A percentile compares a stretch with the other conserved stretches of the same genome.
Evolutionary conservation across 805 yeast genomes (phyloP).

Genomic region (Wickerhamiella shivajii): DNA sequence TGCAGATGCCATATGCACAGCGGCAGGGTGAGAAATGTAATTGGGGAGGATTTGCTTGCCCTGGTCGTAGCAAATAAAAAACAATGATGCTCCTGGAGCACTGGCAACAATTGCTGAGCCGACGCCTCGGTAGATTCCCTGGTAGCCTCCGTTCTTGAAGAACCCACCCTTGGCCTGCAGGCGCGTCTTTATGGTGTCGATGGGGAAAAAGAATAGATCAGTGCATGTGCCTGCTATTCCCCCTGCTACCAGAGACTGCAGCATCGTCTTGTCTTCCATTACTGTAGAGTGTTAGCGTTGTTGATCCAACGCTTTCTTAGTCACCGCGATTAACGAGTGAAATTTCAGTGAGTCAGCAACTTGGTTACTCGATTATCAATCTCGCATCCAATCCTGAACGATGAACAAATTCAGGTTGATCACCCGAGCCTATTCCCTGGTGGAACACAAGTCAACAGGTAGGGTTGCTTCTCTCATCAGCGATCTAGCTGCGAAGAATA

Average conservation of each 20-base stretch:
- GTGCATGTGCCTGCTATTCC: constrained; percentile 95
- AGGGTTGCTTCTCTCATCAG: constrained; percentile 6
- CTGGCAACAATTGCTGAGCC: constrained; percentile 91
- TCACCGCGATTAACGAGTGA: too few species aligned
- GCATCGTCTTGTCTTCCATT: constrained; percentile 4
- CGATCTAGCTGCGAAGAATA: constrained; percentile 9
- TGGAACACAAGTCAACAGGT: too few species aligned
- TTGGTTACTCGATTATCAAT: too few species aligned
- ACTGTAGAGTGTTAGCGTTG: too few species aligned
- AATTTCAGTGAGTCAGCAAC: too few species aligned
- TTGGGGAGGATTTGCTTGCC: constrained; percentile 13
- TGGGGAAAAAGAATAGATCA: constrained; percentile 88
- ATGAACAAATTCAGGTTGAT: too few species aligned
- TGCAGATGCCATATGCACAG: constrained; percentile 76
- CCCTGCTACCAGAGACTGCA: constrained; percentile 32
- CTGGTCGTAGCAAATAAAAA: constrained; percentile 68
- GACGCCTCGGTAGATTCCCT: constrained; percentile 78
- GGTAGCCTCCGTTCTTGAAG: constrained; percentile 82
- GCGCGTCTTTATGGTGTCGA: constrained; percentile 88
- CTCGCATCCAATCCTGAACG: too few species aligned
- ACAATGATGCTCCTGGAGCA: constrained; percentile 74
- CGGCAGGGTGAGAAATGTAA: constrained; percentile 16
- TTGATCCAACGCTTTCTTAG: too few species aligned
- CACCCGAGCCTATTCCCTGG: too few species aligned
- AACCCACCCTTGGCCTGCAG: constrained; percentile 94